Base-by-base conservation (phyloP, 2,329 filamentous ascomycete species). In the Phaeophleospora eucalypticola region DNA sequence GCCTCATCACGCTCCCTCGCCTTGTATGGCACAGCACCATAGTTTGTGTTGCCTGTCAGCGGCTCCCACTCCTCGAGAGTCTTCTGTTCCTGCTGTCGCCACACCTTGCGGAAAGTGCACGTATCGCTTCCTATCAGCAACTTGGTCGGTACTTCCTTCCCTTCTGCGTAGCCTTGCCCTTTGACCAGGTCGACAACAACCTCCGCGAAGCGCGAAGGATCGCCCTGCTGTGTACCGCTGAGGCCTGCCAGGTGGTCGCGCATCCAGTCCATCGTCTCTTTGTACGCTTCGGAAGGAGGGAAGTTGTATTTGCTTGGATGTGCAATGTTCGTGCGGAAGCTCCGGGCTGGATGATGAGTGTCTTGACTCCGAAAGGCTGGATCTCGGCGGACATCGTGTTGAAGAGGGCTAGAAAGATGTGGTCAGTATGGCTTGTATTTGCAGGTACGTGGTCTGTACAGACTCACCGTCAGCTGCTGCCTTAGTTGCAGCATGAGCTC, bases 271-370 rank as follows among this genome's bases (percentile, higher is more conserved):
- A 44, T 34, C 8, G 19, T 35, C 17, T 36, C 10, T 10, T 29
- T 14, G 9, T 44, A 20, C 4, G 12, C 17, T 18, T 34, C 33
- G 4, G 17, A 6, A 7, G 32, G 32, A 3, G 41, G 41, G n/a
- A 36, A 21, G 21, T 37, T 36, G 16, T 12, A 21, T 36, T 37
- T 44, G 41, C 24, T 15, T 2, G 29, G 33, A 3, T 27, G 12
- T 6, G 29, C 29, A 34, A 44, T 37, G 34, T 44, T 44, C 18
- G 41, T 44, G 19, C 41, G 32, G 41, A 44, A 35, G 20, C 32
- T 34, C 41, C 41, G 17, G 43, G 36, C 19, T 39, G 36, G n/a
- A 45, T 35, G 36, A 45, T 45, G n/a, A 45, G 24, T n/a, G 43
- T 40, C 15, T 40, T 32, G 43, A 45, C 34, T 6, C 34, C 34